A percentile compares a stretch with the other conserved stretches of the same genome.
These are phyloP conservation scores for Rhododendron ferrugineum DNA, from an alignment of 148 eudicot species.

Conservation along the genomic window DNA sequence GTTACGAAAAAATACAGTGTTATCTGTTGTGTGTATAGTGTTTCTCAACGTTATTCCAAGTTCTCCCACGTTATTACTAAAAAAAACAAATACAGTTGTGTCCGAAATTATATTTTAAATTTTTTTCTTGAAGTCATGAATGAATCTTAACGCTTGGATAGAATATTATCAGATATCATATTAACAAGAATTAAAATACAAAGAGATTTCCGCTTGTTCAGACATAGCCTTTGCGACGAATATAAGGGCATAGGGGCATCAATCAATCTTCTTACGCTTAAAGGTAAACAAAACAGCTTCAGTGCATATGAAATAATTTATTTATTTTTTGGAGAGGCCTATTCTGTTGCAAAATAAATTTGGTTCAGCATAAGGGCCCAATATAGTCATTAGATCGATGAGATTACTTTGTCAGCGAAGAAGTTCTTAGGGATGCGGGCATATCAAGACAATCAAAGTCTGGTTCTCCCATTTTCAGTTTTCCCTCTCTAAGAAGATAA, in stretches of 20 bases:
- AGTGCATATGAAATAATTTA: too few relatives aligned
- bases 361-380: too few relatives aligned
- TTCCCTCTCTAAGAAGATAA: not conserved
- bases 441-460: not conserved
- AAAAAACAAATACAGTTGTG: too few relatives aligned
- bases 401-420: not conserved
- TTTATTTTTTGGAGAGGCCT: too few relatives aligned
- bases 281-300: too few relatives aligned
- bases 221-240: not conserved
- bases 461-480: not conserved
- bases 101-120: too few relatives aligned
- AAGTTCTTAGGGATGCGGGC: not conserved
- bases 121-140: not conserved
- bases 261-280: not conserved
- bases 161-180: not conserved
- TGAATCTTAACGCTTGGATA: not conserved
- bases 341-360: too few relatives aligned
- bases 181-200: not conserved
- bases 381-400: not conserved
- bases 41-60: too few relatives aligned
- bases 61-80: too few relatives aligned
- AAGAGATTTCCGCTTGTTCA: not conserved
- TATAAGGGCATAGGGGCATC: too few relatives aligned
- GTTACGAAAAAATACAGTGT: too few relatives aligned
- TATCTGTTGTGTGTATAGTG: too few relatives aligned